Percentiles rank a stretch among this genome's conserved stretches.
These are phyloP conservation scores for Eutypella sp. DNA, from an alignment of 2,329 filamentous ascomycete genomes.

Conservation along the genomic window DNA sequence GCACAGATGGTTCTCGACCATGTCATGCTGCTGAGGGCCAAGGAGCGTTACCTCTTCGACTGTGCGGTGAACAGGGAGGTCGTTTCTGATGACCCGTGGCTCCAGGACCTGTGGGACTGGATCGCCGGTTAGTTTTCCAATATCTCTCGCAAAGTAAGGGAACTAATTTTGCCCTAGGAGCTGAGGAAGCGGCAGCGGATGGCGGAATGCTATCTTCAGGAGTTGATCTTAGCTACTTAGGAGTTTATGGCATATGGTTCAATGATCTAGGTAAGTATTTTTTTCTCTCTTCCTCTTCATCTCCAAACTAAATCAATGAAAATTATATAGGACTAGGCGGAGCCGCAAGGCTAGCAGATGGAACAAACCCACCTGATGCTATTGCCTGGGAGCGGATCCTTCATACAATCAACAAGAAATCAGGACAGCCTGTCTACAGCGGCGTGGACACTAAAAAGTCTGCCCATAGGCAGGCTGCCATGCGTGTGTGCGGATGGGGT, in stretches of 20 bases:
- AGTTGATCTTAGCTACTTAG: slow-evolving; percentile 71
- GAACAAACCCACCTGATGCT: slow-evolving; percentile 40
- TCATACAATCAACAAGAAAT: slow-evolving; percentile 57
- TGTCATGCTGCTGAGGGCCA: slow-evolving; percentile 54
- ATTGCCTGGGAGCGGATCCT: slow-evolving; percentile 58
- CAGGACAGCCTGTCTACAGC: slow-evolving; percentile 57
- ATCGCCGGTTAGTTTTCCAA: slow-evolving; percentile 51
- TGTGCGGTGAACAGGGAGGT: slow-evolving; percentile 60
- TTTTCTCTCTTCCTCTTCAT: slow-evolving; percentile 4
- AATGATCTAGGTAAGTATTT: slow-evolving; percentile 55
- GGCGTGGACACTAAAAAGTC: slow-evolving; percentile 60
- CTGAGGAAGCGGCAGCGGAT: slow-evolving; percentile 58
- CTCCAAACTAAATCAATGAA: slow-evolving; percentile 13
- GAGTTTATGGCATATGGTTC: slow-evolving; percentile 67
- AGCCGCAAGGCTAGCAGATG: slow-evolving; percentile 42
- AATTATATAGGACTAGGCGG: slow-evolving; percentile 39
- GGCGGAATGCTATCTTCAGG: slow-evolving; percentile 65
- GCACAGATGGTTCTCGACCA: slow-evolving; percentile 52
- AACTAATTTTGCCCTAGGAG: slow-evolving; percentile 37
- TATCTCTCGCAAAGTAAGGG: neutral
- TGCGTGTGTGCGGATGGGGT: slow-evolving; percentile 71
- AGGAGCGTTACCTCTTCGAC: slow-evolving; percentile 60
- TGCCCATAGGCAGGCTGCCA: slow-evolving; percentile 67
- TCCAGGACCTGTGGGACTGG: slow-evolving; percentile 77
- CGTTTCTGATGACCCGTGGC: slow-evolving; percentile 66